These are phyloP conservation scores for Trichocladium uniseriatum DNA, from an alignment of 495 filamentous ascomycete species.

Conservation along the genomic window DNA sequence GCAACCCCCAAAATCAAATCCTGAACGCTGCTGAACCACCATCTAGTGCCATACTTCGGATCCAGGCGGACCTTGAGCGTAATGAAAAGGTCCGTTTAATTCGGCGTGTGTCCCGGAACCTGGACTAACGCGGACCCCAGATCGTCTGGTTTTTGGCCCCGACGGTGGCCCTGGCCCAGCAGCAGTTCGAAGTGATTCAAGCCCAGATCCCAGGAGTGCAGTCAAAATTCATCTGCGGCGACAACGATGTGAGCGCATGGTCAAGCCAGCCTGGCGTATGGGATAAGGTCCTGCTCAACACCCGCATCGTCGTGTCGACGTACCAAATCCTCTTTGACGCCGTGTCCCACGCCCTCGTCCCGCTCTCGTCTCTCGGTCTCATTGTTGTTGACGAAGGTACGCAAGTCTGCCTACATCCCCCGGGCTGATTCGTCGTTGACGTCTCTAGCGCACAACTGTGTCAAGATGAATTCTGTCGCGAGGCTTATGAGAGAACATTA, in stretches of 20 bases:
- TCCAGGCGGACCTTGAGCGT: slow-evolving; percentile 62
- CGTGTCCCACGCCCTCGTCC: slow-evolving; percentile 69
- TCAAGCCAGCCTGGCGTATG: slow-evolving; percentile 54
- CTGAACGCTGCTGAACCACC: neutral
- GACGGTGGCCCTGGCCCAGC: slow-evolving; percentile 61
- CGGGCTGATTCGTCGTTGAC: slow-evolving; percentile 5
- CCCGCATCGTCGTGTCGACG: slow-evolving; percentile 69
- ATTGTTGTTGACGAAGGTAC: slow-evolving; percentile 88
- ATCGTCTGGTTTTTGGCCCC: slow-evolving; percentile 81
- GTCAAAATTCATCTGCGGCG: slow-evolving; percentile 55
- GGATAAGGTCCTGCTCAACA: slow-evolving; percentile 59
- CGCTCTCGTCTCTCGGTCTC: slow-evolving; percentile 53
- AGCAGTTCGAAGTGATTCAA: slow-evolving; percentile 60
- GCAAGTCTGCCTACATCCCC: slow-evolving; percentile 1
- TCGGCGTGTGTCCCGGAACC: no score
- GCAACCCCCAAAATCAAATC: neutral
- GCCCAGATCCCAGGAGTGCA: slow-evolving; percentile 54
- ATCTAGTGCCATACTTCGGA: slow-evolving; percentile 68
- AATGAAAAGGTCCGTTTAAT: slow-evolving; percentile 48
- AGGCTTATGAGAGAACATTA: slow-evolving; percentile 76
- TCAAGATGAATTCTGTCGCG: slow-evolving; percentile 54
- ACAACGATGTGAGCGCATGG: slow-evolving; percentile 68
- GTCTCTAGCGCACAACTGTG: slow-evolving; percentile 58
- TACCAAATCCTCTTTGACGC: slow-evolving; percentile 71
- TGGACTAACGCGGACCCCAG: slow-evolving; percentile 34